Evolutionary conservation across 495 filamentous ascomycete genomes (phyloP).

Genomic region (Penicillium verhagenii): DNA sequence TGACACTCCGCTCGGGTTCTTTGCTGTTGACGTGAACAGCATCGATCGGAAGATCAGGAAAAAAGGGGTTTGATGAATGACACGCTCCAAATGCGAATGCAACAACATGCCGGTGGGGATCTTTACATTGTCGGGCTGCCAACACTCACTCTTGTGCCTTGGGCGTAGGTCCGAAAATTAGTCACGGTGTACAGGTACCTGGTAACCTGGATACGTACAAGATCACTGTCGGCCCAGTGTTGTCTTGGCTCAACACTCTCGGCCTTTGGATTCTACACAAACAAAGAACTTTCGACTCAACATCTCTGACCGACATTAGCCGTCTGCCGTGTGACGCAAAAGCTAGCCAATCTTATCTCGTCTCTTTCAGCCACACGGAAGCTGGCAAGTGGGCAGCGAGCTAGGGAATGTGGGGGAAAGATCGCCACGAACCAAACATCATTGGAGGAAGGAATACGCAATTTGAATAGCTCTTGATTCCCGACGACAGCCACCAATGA

Average conservation of each 20-base stretch:
- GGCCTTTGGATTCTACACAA: not conserved
- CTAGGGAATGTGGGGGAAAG: not conserved
- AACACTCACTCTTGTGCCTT: too few species aligned
- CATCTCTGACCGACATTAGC: not conserved
- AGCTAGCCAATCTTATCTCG: not conserved
- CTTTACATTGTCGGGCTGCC: too few species aligned
- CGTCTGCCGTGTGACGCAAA: not conserved
- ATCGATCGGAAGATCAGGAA: too few species aligned
- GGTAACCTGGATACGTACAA: too few species aligned
- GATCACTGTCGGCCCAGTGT: not conserved
- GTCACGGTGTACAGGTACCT: too few species aligned
- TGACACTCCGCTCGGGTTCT: too few species aligned
- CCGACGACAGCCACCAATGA: not conserved
- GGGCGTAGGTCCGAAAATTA: too few species aligned
- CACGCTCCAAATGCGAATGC: too few species aligned
- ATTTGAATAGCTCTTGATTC: not conserved
- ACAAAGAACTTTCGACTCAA: not conserved
- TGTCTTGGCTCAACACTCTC: not conserved
- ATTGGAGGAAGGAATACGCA: not conserved
- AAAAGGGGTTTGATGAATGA: too few species aligned
- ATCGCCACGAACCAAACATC: not conserved
- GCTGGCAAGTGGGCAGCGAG: not conserved
- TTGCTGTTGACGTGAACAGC: too few species aligned
- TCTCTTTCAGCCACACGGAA: not conserved
- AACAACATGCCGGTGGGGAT: too few species aligned